Evolutionary conservation across 345 rosid genomes (phyloP).

Genomic region (Rhodamnia argentea): DNA sequence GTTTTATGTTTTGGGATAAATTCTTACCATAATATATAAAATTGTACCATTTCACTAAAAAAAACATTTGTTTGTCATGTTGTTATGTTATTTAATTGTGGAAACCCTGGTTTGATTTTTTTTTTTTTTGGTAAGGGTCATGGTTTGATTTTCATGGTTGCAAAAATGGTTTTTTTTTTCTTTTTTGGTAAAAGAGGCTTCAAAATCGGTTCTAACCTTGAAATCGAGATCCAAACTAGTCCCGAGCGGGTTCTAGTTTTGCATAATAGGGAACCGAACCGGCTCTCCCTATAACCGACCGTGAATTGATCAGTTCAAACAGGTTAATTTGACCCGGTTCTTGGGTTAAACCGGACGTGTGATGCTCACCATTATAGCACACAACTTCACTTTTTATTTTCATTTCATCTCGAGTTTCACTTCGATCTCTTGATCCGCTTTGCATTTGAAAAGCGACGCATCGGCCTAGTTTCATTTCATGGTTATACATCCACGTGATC

Average conservation of each 20-base stretch:
- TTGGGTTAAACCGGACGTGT: accelerated
- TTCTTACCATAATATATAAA: neutral
- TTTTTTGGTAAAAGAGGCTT: neutral
- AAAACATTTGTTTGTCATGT: neutral
- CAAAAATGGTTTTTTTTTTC: neutral
- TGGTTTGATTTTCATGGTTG: neutral
- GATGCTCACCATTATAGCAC: no score
- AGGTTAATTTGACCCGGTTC: neutral
- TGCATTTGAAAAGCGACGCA: neutral
- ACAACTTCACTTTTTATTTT: neutral
- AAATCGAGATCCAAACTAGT: accelerated
- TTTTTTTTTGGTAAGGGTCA: neutral
- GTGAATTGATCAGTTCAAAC: neutral
- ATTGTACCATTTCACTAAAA: neutral
- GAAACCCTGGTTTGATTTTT: neutral
- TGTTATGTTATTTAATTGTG: neutral
- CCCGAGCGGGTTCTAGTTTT: accelerated
- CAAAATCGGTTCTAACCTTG: neutral
- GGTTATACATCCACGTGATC: neutral
- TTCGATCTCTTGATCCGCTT: neutral
- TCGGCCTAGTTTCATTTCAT: neutral
- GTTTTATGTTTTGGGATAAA: neutral
- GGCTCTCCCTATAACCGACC: accelerated
- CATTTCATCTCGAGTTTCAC: neutral
- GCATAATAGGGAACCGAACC: accelerated